phyloP scores from a whole-genome alignment of 768 basidiomycete species.

The Lentinula sp. region DNA sequence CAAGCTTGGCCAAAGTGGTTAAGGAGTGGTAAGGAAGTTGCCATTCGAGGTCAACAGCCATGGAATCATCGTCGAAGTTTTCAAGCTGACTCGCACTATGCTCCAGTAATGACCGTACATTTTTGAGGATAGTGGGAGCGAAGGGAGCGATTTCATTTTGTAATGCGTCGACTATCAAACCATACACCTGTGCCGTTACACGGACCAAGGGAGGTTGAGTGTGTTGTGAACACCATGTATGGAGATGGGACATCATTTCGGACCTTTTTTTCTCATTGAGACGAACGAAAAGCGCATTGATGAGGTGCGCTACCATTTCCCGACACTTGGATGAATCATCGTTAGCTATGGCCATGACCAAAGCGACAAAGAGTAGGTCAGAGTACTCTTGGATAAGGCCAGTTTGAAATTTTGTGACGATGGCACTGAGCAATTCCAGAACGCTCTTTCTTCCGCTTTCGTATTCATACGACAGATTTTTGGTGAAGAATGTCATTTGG shows the following conservation, averaged over 20 bases:
- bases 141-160: slow-evolving; percentile 40
- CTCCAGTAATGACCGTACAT: slow-evolving; percentile 44
- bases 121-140: slow-evolving; percentile 45
- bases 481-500: slow-evolving; percentile 87
- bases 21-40: slow-evolving; percentile 80
- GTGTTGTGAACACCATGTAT: slow-evolving; percentile 69
- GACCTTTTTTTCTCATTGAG: slow-evolving; percentile 55
- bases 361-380: slow-evolving; percentile 84
- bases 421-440: slow-evolving; percentile 83
- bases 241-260: slow-evolving; percentile 62
- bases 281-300: slow-evolving; percentile 69
- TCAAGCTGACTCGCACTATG: slow-evolving; percentile 35
- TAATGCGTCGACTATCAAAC: slow-evolving; percentile 70
- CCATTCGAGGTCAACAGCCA: slow-evolving; percentile 66
- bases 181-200: slow-evolving; percentile 79
- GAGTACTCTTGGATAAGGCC: slow-evolving; percentile 71
- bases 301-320: slow-evolving; percentile 79
- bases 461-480: slow-evolving; percentile 85
- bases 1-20: slow-evolving; percentile 55
- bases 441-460: slow-evolving; percentile 92
- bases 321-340: slow-evolving; percentile 88
- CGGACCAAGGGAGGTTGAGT: slow-evolving; percentile 56
- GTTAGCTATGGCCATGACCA: slow-evolving; percentile 92
- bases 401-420: slow-evolving; percentile 79
- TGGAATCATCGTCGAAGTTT: slow-evolving; percentile 31